Evolutionary conservation across 106 monocot genomes (phyloP), one percentile per base, ranked within the genome.

Genomic region (Acorus calamus): DNA sequence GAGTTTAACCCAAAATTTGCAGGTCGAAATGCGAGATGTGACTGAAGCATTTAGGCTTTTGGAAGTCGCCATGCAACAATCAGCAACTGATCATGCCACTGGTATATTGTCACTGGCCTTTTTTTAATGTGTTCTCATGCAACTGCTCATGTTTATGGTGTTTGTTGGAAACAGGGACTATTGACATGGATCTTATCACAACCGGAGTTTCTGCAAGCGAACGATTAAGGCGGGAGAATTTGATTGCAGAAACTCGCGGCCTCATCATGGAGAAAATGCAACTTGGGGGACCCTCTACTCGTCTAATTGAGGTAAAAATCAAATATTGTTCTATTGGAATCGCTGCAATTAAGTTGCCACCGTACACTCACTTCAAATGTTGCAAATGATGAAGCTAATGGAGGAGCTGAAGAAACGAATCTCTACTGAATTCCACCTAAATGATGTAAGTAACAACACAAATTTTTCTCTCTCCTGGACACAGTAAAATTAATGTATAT

Each of bases 101-200:
- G 96, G 96, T 98, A 74, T 9, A 47, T 4, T 55, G 11, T 5
- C 3, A 6, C 8, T 60, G 57, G 3, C 10, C 8, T 14, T 14
- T 53, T 64, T 14, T 6, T 52, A 53, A 52, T 43, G 11, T 5
- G 4, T 60, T 43, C 13, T 13, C 46, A 28, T 28, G 28, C 28
- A 28, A 28, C 28, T 28, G 28, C 28, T 28, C 1, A 28, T 4
- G 6, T 2, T 4, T n/a, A 47, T 2, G 3, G 47, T 62, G 50
- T 66, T 65, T 65, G 46, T 9, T 62, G n/a, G 47, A 41, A 13
- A 83, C 77, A 87, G 94, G 98, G 13, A 98, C 92, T 4, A 98
- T 98, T 54, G 98, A 98, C 75, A 98, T 98, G 98, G 98, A 98
- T 81, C 83, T 98, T 60, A 98, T 98, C 52, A 92, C 88, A 78